Evolutionary conservation across 2,329 filamentous ascomycete genomes (phyloP).

Genomic region (Metarhizium humberi): DNA sequence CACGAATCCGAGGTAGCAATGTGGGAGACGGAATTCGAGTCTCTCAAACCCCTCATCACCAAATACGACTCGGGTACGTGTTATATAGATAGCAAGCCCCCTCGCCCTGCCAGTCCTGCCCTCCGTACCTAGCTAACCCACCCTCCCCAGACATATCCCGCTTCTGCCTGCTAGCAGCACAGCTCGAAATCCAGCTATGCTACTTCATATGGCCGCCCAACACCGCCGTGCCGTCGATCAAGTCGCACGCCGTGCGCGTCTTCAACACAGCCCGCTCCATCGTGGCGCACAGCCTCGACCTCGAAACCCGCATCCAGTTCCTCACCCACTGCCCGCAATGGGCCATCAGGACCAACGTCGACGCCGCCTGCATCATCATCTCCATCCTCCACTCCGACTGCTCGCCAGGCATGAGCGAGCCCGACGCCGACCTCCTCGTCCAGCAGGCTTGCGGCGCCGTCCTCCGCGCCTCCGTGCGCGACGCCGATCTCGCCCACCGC

Average conservation of each 20-base stretch:
- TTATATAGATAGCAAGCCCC: neutral
- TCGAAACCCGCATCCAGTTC: constrained; percentile 30
- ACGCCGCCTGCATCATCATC: constrained; percentile 35
- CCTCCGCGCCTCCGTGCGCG: constrained; percentile 34
- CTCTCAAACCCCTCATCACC: constrained; percentile 35
- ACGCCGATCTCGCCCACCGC: constrained; percentile 39
- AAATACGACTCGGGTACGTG: constrained; percentile 35
- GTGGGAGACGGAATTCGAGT: constrained; percentile 43
- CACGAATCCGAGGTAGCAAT: constrained; percentile 35
- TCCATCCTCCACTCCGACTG: constrained; percentile 36
- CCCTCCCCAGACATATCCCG: constrained; percentile 31
- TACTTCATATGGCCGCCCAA: constrained; percentile 36
- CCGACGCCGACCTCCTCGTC: constrained; percentile 21
- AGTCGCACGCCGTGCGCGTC: constrained; percentile 34
- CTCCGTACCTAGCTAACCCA: neutral
- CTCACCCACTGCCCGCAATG: constrained; percentile 40
- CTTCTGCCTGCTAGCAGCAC: constrained; percentile 38
- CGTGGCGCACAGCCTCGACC: constrained; percentile 30
- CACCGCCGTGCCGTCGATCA: constrained; percentile 26
- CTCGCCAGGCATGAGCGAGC: constrained; percentile 20
- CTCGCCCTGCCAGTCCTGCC: neutral
- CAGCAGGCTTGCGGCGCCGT: constrained; percentile 25
- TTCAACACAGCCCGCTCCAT: constrained; percentile 39
- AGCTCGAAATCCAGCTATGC: constrained; percentile 44
- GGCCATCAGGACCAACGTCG: constrained; percentile 36